Conservation (phyloP, 2,329 filamentous ascomycete species). For the Cercospora zeina region DNA sequence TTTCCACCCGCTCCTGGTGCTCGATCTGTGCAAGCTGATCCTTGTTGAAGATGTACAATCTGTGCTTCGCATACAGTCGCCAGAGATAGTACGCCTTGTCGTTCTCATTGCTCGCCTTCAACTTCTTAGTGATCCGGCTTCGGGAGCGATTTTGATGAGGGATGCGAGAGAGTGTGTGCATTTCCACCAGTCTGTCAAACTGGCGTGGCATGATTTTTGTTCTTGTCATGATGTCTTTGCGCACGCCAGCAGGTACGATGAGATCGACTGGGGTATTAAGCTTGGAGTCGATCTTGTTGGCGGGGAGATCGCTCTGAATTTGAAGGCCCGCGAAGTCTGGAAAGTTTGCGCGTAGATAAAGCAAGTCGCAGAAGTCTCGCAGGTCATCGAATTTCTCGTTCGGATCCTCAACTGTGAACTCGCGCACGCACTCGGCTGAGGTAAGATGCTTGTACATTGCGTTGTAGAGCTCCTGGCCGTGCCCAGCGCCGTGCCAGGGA, state of each 20-base stretch:
- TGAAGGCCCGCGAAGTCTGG: conserved; percentile 38
- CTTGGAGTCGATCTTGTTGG: conserved; percentile 53
- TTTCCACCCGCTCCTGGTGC: conserved; percentile 65
- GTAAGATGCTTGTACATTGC: conserved; percentile 72
- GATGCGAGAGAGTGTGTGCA: conserved; percentile 66
- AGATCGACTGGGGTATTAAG: conserved; percentile 57
- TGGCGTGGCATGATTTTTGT: conserved; percentile 76
- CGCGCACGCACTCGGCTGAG: conserved; percentile 64
- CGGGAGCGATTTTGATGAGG: conserved; percentile 51
- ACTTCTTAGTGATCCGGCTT: conserved; percentile 47
- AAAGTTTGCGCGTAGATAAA: conserved; percentile 58
- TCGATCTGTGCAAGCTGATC: conserved; percentile 71
- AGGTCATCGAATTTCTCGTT: conserved; percentile 82
- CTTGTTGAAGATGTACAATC: conserved; percentile 73
- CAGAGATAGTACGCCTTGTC: conserved; percentile 68
- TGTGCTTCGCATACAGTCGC: conserved; percentile 73
- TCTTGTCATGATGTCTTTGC: conserved; percentile 59
- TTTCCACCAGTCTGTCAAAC: conserved; percentile 72
- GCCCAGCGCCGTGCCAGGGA: conserved; percentile 77
- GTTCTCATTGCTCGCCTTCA: conserved; percentile 55
- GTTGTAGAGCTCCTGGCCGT: conserved; percentile 78
- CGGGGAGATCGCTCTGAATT: conserved; percentile 56
- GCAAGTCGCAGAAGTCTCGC: conserved; percentile 72
- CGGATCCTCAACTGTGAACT: conserved; percentile 92
- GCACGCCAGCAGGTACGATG: conserved; percentile 56